A percentile compares a stretch with the other conserved stretches of the same genome.
Conservation (phyloP, 2,329 filamentous ascomycete species). For the Sordariomycetes sp. region DNA sequence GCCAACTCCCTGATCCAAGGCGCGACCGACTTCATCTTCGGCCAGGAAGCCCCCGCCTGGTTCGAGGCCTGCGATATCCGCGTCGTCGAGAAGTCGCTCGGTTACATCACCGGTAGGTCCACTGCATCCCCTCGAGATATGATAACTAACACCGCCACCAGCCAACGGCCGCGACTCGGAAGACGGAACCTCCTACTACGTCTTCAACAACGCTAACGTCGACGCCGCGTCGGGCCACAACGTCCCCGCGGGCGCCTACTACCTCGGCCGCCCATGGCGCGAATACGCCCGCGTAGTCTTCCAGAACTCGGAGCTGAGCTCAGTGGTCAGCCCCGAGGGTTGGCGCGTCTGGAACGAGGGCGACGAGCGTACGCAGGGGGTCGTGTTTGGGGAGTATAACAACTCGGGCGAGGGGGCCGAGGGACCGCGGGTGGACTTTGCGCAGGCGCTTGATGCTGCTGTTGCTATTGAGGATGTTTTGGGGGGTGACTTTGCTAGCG, state of each 20-base stretch:
- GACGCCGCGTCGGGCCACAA: constrained; percentile 10
- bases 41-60: constrained; percentile 29
- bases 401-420: constrained; percentile 47
- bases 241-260: constrained; percentile 22
- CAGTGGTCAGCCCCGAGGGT: constrained; percentile 47
- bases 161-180: constrained; percentile 29
- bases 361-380: constrained; percentile 35
- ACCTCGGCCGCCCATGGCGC: constrained; percentile 37
- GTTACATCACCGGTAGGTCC: constrained; percentile 29
- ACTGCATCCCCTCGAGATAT: not conserved
- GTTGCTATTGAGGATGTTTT: not conserved
- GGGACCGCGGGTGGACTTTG: constrained; percentile 37
- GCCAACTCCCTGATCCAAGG: constrained; percentile 30
- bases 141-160: constrained; percentile 7
- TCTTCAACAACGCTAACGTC: constrained; percentile 33
- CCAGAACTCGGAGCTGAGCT: constrained; percentile 35
- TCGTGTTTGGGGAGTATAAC: constrained; percentile 46
- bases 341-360: constrained; percentile 45
- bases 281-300: constrained; percentile 35
- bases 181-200: constrained; percentile 27
- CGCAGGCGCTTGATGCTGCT: constrained; percentile 18
- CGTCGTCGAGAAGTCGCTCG: constrained; percentile 20
- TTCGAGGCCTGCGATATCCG: constrained; percentile 30
- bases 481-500: not conserved
- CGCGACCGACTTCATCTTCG: constrained; percentile 29